Evolutionary conservation across 768 basidiomycete genomes (phyloP).

Genomic region (Phlegmacium glaucopus): DNA sequence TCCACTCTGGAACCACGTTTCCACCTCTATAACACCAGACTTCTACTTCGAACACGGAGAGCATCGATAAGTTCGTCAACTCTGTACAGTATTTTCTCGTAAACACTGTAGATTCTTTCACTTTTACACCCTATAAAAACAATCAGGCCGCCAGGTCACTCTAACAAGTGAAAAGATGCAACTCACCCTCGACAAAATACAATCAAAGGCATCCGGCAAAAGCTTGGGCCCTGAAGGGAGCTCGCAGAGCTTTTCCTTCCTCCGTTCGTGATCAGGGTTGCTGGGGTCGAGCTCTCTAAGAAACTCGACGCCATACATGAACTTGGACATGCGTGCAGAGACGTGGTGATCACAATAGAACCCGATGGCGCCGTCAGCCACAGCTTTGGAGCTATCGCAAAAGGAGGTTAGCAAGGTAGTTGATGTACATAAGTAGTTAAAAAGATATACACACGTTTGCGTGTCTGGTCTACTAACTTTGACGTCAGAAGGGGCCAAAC

Average conservation of each 20-base stretch:
- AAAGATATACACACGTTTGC: slow-evolving; percentile 54
- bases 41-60: slow-evolving; percentile 81
- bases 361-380: slow-evolving; percentile 79
- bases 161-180: not conserved
- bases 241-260: slow-evolving; percentile 66
- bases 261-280: slow-evolving; percentile 63
- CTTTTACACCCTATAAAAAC: slow-evolving; percentile 54
- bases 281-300: slow-evolving; percentile 61
- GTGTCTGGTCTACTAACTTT: slow-evolving; percentile 74
- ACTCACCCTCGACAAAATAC: slow-evolving; percentile 67
- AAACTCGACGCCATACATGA: slow-evolving; percentile 82
- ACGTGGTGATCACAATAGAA: slow-evolving; percentile 87
- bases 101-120: slow-evolving; percentile 80
- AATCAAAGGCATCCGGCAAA: slow-evolving; percentile 82
- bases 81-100: slow-evolving; percentile 82
- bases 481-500: slow-evolving; percentile 51
- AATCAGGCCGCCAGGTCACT: not conserved
- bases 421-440: not conserved
- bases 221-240: slow-evolving; percentile 74
- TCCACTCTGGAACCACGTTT: slow-evolving; percentile 69
- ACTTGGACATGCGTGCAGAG: slow-evolving; percentile 75
- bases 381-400: slow-evolving; percentile 70
- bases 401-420: not conserved
- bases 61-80: slow-evolving; percentile 68
- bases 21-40: slow-evolving; percentile 85